phyloP scores from a whole-genome alignment of 2,329 filamentous ascomycete species.

The Penicillium sp. region DNA sequence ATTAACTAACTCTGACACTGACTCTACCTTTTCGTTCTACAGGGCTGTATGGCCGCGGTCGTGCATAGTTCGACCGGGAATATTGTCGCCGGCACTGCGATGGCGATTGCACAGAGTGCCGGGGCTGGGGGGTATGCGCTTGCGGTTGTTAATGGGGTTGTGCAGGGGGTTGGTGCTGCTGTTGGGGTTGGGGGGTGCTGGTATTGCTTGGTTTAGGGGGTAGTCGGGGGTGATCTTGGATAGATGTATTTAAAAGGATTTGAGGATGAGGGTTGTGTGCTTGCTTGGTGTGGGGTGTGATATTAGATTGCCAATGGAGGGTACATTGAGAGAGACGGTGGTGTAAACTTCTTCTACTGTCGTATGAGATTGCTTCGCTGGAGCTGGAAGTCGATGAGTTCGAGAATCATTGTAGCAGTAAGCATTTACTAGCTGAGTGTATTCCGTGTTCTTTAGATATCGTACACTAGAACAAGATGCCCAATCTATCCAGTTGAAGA shows the following conservation, averaged over 20 bases:
- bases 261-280: too few species aligned
- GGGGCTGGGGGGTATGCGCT: slow-evolving; percentile 12
- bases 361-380: too few species aligned
- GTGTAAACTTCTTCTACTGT: too few species aligned
- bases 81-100: slow-evolving; percentile 7
- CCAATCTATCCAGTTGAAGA: neutral
- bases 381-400: neutral
- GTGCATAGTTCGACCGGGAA: slow-evolving; percentile 15
- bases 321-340: too few species aligned
- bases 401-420: neutral
- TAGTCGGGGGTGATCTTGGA: too few species aligned
- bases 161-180: neutral
- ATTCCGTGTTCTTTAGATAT: slow-evolving; percentile 4
- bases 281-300: neutral
- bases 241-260: too few species aligned
- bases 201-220: neutral
- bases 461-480: slow-evolving; percentile 8
- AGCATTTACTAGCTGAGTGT: neutral
- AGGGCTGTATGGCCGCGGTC: slow-evolving; percentile 10
- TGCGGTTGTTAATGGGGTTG: slow-evolving; percentile 7
- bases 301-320: too few species aligned
- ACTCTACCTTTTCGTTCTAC: neutral
- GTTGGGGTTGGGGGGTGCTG: neutral
- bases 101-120: slow-evolving; percentile 16
- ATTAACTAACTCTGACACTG: neutral